Evolutionary conservation across 345 rosid species (phyloP), one percentile per base, ranked within the genome.

Genomic region (Capsella bursapastoris): DNA sequence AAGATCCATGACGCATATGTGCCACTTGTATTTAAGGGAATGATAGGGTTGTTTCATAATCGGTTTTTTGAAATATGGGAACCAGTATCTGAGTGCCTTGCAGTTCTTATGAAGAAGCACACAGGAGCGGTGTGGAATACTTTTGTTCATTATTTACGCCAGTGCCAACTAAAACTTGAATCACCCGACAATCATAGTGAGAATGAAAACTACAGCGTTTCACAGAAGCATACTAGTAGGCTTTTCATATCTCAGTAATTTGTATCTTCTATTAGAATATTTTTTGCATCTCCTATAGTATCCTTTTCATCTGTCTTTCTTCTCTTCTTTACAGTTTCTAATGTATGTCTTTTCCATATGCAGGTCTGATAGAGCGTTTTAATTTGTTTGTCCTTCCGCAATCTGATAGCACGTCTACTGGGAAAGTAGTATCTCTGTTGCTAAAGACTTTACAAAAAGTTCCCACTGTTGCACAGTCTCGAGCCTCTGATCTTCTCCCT

Each of bases 401-500:
- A 62, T 85, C 94, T 73, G 66, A 74, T 45, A 83, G 78, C 68
- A 87, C 86, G 35, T 68, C 86, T 78, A 88, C 90, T 47, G 79
- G 82, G 66, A 65, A 81, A 28, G 76, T 93, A 7, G 76, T 88
- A 40, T 80, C 90, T 25, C 81, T 78, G 69, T 64, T 93, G 88
- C 90, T 93, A 37, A 84, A 85, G 73, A 70, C 89, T 53, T 64
- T 93, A 73, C 97, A 90, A 81, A 89, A 89, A 73, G 59, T 88
- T 80, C 81, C 91, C 61, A 78, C 73, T 74, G 71, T 86, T 73
- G 84, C 75, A 38, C 92, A 93, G 77, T 81, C 92, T 70, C 86
- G 71, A 41, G 87, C 89, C 58, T 84, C 87, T 43, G 90, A 84
- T 40, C 38, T 93, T 70, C 69, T 86, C 35, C 87, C 96, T 48